Evolutionary conservation across 2,329 filamentous ascomycete species (phyloP), one percentile per base, ranked within the genome.

Genomic region (Paracamarosporium sp.): DNA sequence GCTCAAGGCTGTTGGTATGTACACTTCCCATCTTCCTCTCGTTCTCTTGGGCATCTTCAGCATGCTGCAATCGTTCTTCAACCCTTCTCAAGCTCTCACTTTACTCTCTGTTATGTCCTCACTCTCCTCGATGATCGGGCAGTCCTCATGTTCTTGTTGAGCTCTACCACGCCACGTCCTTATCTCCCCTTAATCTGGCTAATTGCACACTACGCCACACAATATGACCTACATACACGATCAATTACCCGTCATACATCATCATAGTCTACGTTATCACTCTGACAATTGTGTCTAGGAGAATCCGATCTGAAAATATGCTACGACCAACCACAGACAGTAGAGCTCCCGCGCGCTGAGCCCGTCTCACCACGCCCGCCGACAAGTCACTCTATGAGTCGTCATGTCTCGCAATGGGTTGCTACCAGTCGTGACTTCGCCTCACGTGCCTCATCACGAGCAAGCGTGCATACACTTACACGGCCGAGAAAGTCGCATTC

Each of bases 361-460:
- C 66, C 73, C 53, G 59, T 66, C 17, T 59, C 65, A 46, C 55
- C 68, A 15, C 72, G 73, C 5, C 73, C 74, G 46, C 62, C 65
- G 9, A 76, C 74, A n/a, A 72, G 73, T 52, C 72, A 76, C 22
- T 69, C 72, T 5, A 65, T 75, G 65, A 65, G 66, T 61, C 67
- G 62, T 7, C 73, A 76, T 50, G 64, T 76, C 38, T 75, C 74
- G 22, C 72, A 76, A 65, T 77, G 74, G 75, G 70, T 74, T 9
- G 55, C 67, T 28, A 72, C 44, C 36, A 67, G 73, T 48, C 70
- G 72, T 28, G 73, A 77, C 20, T 73, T 73, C 22, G 72, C 72
- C 46, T 65, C 72, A 22, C 69, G 72, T 47, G 74, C 73, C 41
- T 76, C 73, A 27, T 74, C 70, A 28, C 65, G 72, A 45, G 67